phyloP scores from a whole-genome alignment of 768 basidiomycete species.

The Russula sp. region DNA sequence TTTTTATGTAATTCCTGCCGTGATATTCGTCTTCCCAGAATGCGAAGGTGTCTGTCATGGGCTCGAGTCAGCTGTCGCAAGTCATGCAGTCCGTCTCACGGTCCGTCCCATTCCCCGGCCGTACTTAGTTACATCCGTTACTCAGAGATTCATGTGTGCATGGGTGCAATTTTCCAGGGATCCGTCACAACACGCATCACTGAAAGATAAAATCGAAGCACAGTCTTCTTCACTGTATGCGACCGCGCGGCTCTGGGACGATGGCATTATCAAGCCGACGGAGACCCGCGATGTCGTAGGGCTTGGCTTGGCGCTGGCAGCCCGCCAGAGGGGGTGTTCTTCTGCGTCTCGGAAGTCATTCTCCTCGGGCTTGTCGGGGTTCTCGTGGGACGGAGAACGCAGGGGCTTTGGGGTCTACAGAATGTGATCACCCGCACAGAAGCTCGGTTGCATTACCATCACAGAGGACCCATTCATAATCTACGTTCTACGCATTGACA shows the following conservation, averaged over 20 bases:
- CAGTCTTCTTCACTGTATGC: conserved; percentile 87
- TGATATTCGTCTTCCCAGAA: conserved; percentile 43
- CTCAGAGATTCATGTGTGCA: not conserved
- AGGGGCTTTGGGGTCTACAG: conserved; percentile 87
- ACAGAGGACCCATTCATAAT: not conserved
- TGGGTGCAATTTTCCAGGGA: conserved; percentile 44
- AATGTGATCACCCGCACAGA: conserved; percentile 46
- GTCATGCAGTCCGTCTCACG: conserved; percentile 90
- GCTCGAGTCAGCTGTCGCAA: conserved; percentile 84
- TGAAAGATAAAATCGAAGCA: conserved; percentile 79
- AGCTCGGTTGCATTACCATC: not conserved
- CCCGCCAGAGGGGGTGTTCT: conserved; percentile 35
- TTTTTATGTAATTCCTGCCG: not conserved
- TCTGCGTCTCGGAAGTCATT: not conserved
- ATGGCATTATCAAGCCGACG: conserved; percentile 82
- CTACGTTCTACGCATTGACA: not conserved
- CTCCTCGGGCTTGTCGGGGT: not conserved
- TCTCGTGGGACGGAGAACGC: conserved; percentile 64
- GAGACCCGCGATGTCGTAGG: conserved; percentile 89
- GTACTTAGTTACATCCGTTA: not conserved
- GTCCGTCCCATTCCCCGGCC: conserved; percentile 34
- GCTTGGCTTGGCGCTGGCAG: conserved; percentile 77
- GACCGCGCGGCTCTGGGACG: conserved; percentile 91
- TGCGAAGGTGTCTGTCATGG: conserved; percentile 94
- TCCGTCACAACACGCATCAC: conserved; percentile 64